Evolutionary conservation across 1,284 basidiomycete genomes (phyloP).

Genomic region (Puccinia sorghi): DNA sequence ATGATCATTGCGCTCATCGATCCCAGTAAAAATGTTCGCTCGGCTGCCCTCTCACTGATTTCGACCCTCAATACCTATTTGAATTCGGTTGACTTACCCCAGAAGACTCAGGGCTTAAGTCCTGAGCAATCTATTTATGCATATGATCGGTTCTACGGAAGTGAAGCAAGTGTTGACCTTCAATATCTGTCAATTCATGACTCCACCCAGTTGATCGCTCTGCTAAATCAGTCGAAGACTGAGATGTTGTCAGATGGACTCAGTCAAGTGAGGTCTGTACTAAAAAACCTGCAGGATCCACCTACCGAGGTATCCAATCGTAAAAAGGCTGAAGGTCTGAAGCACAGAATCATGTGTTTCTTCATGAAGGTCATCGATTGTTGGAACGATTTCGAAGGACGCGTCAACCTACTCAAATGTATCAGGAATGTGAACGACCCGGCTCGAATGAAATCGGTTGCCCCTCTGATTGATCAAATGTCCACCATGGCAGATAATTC

Average conservation of each 20-base stretch:
- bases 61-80: constrained; percentile 13
- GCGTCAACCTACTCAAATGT: constrained; percentile 39
- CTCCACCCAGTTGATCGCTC: constrained; percentile 24
- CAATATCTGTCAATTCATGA: constrained; percentile 41
- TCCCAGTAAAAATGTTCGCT: constrained; percentile 33
- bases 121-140: constrained; percentile 42
- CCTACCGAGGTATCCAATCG: constrained; percentile 16
- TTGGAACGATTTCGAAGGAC: constrained; percentile 43
- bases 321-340: constrained; percentile 30
- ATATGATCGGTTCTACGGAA: constrained; percentile 47
- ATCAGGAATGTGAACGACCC: constrained; percentile 28
- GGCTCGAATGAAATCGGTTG: constrained; percentile 15
- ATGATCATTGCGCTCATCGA: constrained; percentile 42
- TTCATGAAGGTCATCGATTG: constrained; percentile 43
- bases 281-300: constrained; percentile 5
- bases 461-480: constrained; percentile 33
- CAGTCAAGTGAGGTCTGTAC: neutral
- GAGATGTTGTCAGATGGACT: constrained; percentile 38
- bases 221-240: constrained; percentile 5
- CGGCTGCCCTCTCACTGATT: constrained; percentile 31
- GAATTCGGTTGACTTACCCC: neutral
- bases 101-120: neutral
- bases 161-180: constrained; percentile 24
- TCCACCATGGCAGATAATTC: constrained; percentile 5
- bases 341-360: constrained; percentile 31